A percentile compares a stretch with the other conserved stretches of the same genome.
These are phyloP conservation scores for Xerocomus spinulosus DNA, from an alignment of 768 basidiomycete genomes.

Conservation along the genomic window DNA sequence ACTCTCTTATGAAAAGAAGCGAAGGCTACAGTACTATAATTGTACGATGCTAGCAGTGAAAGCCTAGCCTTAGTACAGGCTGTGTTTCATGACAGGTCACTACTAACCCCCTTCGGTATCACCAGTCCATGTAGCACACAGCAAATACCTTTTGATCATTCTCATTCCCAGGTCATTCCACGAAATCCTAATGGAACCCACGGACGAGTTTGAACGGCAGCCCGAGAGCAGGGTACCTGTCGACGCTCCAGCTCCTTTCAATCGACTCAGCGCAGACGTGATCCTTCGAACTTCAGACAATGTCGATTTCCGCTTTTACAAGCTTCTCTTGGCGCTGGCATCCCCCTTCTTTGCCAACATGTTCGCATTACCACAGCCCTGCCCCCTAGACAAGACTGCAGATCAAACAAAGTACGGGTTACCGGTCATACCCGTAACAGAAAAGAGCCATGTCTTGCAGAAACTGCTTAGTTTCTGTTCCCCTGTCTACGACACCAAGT, in stretches of 20 bases:
- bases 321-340: constrained; percentile 48
- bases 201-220: constrained; percentile 5
- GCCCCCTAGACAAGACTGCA: constrained; percentile 22
- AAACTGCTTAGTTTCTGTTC: constrained; percentile 46
- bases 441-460: constrained; percentile 39
- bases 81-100: not conserved
- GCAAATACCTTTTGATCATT: not conserved
- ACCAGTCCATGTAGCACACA: constrained; percentile 12
- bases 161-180: no score
- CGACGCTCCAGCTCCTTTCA: constrained; percentile 40
- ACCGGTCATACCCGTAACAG: constrained; percentile 46
- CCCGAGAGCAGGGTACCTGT: constrained; percentile 10
- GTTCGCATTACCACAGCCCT: constrained; percentile 48
- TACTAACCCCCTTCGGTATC: constrained; percentile 3
- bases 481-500: constrained; percentile 38
- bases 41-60: no score
- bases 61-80: no score
- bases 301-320: constrained; percentile 50
- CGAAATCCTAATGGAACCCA: constrained; percentile 3
- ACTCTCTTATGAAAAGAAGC: no score
- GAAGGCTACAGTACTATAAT: no score
- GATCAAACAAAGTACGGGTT: constrained; percentile 32
- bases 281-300: constrained; percentile 52
- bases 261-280: constrained; percentile 47
- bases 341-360: constrained; percentile 57